Conservation (phyloP, 352 stramenopile species). For the Phytophthora boehmeriae region DNA sequence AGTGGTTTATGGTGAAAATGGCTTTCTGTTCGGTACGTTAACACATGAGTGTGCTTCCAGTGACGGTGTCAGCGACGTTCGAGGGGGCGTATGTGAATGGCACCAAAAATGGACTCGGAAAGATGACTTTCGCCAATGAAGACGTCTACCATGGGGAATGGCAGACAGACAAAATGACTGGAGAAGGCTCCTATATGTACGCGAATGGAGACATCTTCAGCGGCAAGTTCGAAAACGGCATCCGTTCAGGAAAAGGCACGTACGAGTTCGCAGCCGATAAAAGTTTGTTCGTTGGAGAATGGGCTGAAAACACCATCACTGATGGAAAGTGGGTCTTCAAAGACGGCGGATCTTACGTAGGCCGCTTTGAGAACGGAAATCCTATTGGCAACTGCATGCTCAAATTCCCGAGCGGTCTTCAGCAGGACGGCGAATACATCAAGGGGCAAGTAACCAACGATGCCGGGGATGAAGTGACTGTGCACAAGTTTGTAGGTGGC, state of each 20-base stretch:
- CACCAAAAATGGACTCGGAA: slow-evolving; percentile 85
- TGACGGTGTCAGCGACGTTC: slow-evolving; percentile 78
- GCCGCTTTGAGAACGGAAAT: slow-evolving; percentile 85
- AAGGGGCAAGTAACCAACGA: slow-evolving; percentile 54
- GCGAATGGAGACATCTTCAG: slow-evolving; percentile 93
- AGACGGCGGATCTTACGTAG: slow-evolving; percentile 81
- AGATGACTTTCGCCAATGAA: slow-evolving; percentile 92
- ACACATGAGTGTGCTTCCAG: slow-evolving; percentile 23
- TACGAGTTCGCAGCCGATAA: slow-evolving; percentile 90
- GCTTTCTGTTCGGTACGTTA: too few relatives aligned
- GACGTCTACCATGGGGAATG: slow-evolving; percentile 92
- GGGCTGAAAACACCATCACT: slow-evolving; percentile 85
- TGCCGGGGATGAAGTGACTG: slow-evolving; percentile 50
- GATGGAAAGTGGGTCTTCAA: slow-evolving; percentile 93
- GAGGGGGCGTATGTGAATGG: slow-evolving; percentile 89
- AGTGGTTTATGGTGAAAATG: slow-evolving; percentile 6
- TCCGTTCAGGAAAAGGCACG: slow-evolving; percentile 87
- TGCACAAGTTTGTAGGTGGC: slow-evolving; percentile 76
- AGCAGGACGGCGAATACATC: slow-evolving; percentile 87
- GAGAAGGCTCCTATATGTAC: slow-evolving; percentile 92
- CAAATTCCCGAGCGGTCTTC: slow-evolving; percentile 86
- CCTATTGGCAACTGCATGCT: slow-evolving; percentile 89
- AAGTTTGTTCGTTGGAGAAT: slow-evolving; percentile 87
- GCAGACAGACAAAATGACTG: slow-evolving; percentile 84
- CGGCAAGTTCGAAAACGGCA: slow-evolving; percentile 78